Evolutionary conservation across 2,329 filamentous ascomycete genomes (phyloP).

Genomic region (Fusarium marasasianum): DNA sequence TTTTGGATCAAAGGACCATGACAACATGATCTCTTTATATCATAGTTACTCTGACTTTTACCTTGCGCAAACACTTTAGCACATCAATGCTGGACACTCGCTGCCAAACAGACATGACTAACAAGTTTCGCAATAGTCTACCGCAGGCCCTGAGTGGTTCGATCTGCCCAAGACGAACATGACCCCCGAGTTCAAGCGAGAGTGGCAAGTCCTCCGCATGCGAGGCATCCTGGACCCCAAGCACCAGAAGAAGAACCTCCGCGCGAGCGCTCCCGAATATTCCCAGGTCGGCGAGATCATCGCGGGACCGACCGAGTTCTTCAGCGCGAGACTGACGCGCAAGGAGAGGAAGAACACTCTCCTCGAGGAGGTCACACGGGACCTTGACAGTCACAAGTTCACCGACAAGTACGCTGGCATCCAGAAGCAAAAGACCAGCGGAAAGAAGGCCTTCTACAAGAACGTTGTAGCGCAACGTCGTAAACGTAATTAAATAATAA

Average conservation of each 20-base stretch:
- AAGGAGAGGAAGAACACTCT: constrained; percentile 90
- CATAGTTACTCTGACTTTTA: constrained; percentile 78
- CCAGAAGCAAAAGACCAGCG: constrained; percentile 82
- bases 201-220: constrained; percentile 90
- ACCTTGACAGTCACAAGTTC: constrained; percentile 70
- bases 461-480: constrained; percentile 66
- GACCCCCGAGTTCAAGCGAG: constrained; percentile 86
- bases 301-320: constrained; percentile 88
- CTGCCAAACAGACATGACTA: constrained; percentile 11
- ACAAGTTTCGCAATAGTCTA: constrained; percentile 51
- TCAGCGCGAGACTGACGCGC: constrained; percentile 80
- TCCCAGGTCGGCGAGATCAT: constrained; percentile 90
- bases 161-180: constrained; percentile 85
- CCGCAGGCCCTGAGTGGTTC: constrained; percentile 86
- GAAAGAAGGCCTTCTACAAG: constrained; percentile 91
- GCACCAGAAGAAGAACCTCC: constrained; percentile 90
- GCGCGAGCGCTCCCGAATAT: constrained; percentile 74
- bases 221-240: constrained; percentile 89
- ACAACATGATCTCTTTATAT: constrained; percentile 63
- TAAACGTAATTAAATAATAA: constrained; percentile 39
- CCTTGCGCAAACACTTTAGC: constrained; percentile 14
- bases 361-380: constrained; percentile 78
- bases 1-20: constrained; percentile 64
- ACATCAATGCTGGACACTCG: not conserved
- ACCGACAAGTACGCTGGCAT: constrained; percentile 89